Conservation (phyloP, 805 yeast species). For the Hanseniaspora valbyensis region DNA sequence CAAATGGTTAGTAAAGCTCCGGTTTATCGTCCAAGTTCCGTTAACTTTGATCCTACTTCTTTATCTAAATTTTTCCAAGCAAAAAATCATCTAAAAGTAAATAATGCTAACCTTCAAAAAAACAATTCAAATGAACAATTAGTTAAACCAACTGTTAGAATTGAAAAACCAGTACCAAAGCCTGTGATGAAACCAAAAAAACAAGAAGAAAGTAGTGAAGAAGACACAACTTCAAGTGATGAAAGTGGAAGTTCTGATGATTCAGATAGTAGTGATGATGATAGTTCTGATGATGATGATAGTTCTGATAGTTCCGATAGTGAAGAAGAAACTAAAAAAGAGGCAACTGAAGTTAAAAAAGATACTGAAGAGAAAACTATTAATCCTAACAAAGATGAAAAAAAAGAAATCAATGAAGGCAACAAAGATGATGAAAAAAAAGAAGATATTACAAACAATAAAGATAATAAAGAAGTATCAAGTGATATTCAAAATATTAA, state of each 20-base stretch:
- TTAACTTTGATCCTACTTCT: constrained; percentile 29
- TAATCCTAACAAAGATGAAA: too few relatives aligned
- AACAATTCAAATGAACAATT: background rate
- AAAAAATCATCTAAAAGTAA: constrained; percentile 20
- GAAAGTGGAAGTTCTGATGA: constrained; percentile 14
- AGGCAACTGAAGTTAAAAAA: too few relatives aligned
- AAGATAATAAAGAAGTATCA: constrained; percentile 4
- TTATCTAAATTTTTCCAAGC: constrained; percentile 31
- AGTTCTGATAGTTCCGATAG: too few relatives aligned
- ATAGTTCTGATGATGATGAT: constrained; percentile 35
- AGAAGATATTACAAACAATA: background rate
- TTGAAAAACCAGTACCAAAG: background rate
- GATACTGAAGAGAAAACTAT: too few relatives aligned
- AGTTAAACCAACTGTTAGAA: background rate
- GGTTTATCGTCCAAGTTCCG: constrained; percentile 1
- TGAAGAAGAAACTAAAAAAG: too few relatives aligned
- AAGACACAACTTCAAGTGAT: constrained; percentile 11
- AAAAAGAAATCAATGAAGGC: too few relatives aligned
- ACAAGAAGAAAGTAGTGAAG: constrained; percentile 8
- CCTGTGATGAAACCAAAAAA: background rate
- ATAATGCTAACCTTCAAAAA: background rate
- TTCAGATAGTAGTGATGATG: constrained; percentile 35
- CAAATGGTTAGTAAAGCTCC: background rate
- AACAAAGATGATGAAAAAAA: constrained; percentile 24
- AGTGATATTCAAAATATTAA: constrained; percentile 17